These are phyloP conservation scores for Nothomitra cinnamomea DNA, from an alignment of 2,329 filamentous ascomycete species.

Conservation along the genomic window DNA sequence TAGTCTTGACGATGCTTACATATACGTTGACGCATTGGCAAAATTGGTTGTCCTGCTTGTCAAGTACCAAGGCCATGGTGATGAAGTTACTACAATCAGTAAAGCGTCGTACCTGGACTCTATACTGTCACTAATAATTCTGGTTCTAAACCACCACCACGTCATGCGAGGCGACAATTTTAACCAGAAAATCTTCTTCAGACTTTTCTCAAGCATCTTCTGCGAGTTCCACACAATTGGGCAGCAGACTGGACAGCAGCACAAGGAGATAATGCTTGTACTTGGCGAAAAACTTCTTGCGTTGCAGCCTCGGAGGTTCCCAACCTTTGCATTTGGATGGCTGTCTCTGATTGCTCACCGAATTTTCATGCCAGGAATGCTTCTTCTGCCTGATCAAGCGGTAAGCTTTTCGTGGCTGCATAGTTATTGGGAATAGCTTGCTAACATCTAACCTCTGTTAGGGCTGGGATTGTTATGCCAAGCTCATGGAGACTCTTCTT, in stretches of 20 bases:
- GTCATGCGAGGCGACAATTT: conserved; percentile 64
- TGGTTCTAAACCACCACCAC: conserved; percentile 77
- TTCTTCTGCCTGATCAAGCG: conserved; percentile 46
- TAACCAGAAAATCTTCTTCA: conserved; percentile 80
- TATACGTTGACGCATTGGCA: conserved; percentile 63
- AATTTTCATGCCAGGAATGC: conserved; percentile 62
- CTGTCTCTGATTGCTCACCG: conserved; percentile 67
- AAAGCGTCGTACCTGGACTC: conserved; percentile 61
- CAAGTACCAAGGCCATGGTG: conserved; percentile 47
- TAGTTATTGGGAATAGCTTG: conserved; percentile 2
- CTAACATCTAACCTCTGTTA: conserved; percentile 10
- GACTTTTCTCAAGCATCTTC: conserved; percentile 69
- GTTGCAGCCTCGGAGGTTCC: conserved; percentile 60
- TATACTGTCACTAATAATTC: conserved; percentile 56
- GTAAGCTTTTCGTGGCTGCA: conserved; percentile 10
- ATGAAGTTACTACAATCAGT: conserved; percentile 39
- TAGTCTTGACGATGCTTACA: conserved; percentile 40
- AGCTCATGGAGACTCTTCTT: conserved; percentile 55
- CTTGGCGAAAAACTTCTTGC: conserved; percentile 56
- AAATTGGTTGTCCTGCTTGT: conserved; percentile 65
- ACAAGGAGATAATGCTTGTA: conserved; percentile 52
- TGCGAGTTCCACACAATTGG: conserved; percentile 50
- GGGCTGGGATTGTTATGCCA: conserved; percentile 63
- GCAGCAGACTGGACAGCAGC: conserved; percentile 40
- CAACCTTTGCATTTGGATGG: conserved; percentile 77